Evolutionary conservation across 345 rosid species (phyloP).

Genomic region (Toxicodendron radicans): DNA sequence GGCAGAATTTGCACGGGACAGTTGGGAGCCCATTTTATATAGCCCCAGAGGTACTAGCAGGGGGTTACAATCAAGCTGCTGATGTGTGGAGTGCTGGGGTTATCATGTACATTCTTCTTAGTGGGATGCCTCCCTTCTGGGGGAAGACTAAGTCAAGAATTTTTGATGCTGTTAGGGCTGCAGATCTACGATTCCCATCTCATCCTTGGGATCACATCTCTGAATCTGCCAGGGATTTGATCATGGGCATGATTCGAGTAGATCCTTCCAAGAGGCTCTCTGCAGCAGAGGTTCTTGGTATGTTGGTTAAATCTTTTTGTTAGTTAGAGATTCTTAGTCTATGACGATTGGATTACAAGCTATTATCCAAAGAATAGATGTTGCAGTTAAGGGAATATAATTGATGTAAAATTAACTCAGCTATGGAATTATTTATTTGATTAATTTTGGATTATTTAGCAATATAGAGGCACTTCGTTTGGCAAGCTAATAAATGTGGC

Average conservation of each 20-base stretch:
- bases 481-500: not conserved
- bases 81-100: slow-evolving; percentile 88
- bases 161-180: slow-evolving; percentile 82
- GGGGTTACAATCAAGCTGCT: slow-evolving; percentile 72
- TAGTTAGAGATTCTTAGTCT: not conserved
- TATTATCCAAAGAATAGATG: not conserved
- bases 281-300: slow-evolving; percentile 68
- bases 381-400: not conserved
- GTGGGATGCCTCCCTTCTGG: slow-evolving; percentile 76
- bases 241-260: slow-evolving; percentile 66
- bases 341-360: not conserved
- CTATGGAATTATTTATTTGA: not conserved
- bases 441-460: not conserved
- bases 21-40: slow-evolving; percentile 79
- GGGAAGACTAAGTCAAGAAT: slow-evolving; percentile 82
- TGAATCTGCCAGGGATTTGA: slow-evolving; percentile 59
- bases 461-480: not conserved
- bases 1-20: slow-evolving; percentile 56
- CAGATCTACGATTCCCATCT: slow-evolving; percentile 64
- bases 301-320: slow-evolving; percentile 4
- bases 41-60: slow-evolving; percentile 71
- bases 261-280: slow-evolving; percentile 73
- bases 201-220: slow-evolving; percentile 72
- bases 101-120: slow-evolving; percentile 62
- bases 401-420: not conserved